Evolutionary conservation across 108 stramenopile species (phyloP), one percentile per base, ranked within the genome.

Genomic region (Cyclotella kingstonii): DNA sequence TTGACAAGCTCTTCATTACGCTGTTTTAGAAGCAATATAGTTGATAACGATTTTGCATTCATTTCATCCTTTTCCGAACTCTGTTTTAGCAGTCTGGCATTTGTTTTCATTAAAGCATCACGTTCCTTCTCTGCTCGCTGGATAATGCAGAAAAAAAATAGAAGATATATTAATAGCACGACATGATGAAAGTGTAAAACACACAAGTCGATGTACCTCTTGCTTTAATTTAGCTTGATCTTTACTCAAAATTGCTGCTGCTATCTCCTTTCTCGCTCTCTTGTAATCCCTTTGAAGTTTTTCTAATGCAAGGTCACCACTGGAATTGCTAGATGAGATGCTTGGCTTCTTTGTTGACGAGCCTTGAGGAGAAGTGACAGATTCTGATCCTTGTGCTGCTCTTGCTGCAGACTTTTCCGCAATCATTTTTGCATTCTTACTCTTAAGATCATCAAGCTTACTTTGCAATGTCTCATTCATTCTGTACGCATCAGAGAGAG

Each of bases 1-100:
- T 77, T 71, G 27, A 73, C 66, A 2, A 87, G 77, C 60, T 86
- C 74, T 36, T 91, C 87, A 27, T 80, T 85, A 39, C 89, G 21
- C 22, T 87, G 82, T 41, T 91, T 91, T 59, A 94, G 56, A 39
- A 91, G 89, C 21, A 94, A 46, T 62, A 94, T 89, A 0, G 89
- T 87, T 4, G 86, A 87, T 41, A 91, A 49, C 12, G 90, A 87
- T 60, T 89, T 90, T 0, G 87, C 89, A 69, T 91, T 94, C 81
- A 90, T 89, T 30, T 94, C 90, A 45, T 94, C 93, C 63, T 91
- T 91, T 43, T 94, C 90, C 2, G 84, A 70, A 57, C 76, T 81
- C 51, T 91, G 90, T 44, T 86, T 83, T 23, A 85, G 62, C 18
- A 94, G 62, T 51, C 90, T 65, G 11, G 82, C 63, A 63, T 91